Conservation (phyloP, 2,329 filamentous ascomycete species). For the Gnomoniopsis smithogilvyi region DNA sequence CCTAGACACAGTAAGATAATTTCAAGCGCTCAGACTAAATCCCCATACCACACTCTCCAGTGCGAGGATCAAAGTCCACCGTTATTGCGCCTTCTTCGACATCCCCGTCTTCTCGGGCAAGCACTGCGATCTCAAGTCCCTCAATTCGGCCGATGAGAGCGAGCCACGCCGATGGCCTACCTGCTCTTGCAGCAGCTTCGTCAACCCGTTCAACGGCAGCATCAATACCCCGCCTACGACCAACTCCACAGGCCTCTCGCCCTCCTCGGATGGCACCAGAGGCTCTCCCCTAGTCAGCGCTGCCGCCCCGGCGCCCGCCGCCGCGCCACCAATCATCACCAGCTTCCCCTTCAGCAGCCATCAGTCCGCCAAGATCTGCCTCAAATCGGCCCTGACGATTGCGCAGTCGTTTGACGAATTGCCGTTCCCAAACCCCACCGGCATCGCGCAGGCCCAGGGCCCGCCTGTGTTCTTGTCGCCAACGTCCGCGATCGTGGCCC, state of each 20-base stretch:
- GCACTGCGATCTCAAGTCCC: constrained; percentile 44
- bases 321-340: background rate
- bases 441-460: constrained; percentile 21
- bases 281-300: background rate
- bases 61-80: constrained; percentile 49
- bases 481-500: constrained; percentile 34
- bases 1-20: no score
- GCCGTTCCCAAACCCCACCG: constrained; percentile 42
- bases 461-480: constrained; percentile 31
- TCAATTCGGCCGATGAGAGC: constrained; percentile 23
- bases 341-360: constrained; percentile 42
- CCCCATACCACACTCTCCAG: constrained; percentile 25
- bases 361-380: constrained; percentile 45
- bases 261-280: constrained; percentile 6
- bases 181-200: constrained; percentile 32
- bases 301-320: background rate
- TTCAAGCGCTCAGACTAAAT: background rate
- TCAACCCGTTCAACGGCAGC: constrained; percentile 22
- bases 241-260: background rate
- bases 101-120: constrained; percentile 45
- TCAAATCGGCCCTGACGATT: constrained; percentile 46
- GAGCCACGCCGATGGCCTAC: constrained; percentile 31
- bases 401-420: constrained; percentile 41
- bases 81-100: constrained; percentile 49
- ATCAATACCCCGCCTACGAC: constrained; percentile 1